A percentile compares a stretch with the other conserved stretches of the same genome.
These are phyloP conservation scores for Beauveria bassiana DNA, from an alignment of 2,329 filamentous ascomycete genomes.

Conservation along the genomic window DNA sequence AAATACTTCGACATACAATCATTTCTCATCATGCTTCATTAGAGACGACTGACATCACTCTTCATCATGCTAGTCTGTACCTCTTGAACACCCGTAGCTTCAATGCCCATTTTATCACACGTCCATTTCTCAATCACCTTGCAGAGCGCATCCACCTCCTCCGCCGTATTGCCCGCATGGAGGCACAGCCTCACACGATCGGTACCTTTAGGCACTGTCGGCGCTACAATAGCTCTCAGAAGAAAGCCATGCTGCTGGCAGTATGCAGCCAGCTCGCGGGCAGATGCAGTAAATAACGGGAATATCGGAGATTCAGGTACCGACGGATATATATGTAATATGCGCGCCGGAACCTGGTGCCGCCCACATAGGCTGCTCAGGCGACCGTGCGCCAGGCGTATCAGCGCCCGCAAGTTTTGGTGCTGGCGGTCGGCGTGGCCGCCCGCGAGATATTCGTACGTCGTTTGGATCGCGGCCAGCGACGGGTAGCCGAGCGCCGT, in stretches of 20 bases:
- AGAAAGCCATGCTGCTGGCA: constrained; percentile 54
- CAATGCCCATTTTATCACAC: constrained; percentile 4
- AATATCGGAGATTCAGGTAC: constrained; percentile 55
- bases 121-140: constrained; percentile 41
- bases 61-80: neutral
- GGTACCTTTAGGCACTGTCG: constrained; percentile 56
- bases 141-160: constrained; percentile 48
- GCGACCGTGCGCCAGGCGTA: constrained; percentile 35
- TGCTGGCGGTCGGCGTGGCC: constrained; percentile 36
- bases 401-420: constrained; percentile 24
- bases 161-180: constrained; percentile 55
- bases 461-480: constrained; percentile 49
- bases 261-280: constrained; percentile 48
- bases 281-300: constrained; percentile 49
- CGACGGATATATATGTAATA: constrained; percentile 28
- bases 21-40: neutral
- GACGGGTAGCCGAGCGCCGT: constrained; percentile 58
- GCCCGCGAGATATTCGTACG: constrained; percentile 47
- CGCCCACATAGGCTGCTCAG: constrained; percentile 30
- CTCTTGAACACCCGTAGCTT: neutral
- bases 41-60: neutral
- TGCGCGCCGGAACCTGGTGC: constrained; percentile 13
- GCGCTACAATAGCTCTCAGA: constrained; percentile 59
- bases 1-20: constrained; percentile 18
- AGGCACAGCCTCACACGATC: constrained; percentile 61